Percentiles rank a stretch among this genome's conserved stretches.
phyloP scores from a whole-genome alignment of 169 alveolate genomes.

The Miamiensis avidus region DNA sequence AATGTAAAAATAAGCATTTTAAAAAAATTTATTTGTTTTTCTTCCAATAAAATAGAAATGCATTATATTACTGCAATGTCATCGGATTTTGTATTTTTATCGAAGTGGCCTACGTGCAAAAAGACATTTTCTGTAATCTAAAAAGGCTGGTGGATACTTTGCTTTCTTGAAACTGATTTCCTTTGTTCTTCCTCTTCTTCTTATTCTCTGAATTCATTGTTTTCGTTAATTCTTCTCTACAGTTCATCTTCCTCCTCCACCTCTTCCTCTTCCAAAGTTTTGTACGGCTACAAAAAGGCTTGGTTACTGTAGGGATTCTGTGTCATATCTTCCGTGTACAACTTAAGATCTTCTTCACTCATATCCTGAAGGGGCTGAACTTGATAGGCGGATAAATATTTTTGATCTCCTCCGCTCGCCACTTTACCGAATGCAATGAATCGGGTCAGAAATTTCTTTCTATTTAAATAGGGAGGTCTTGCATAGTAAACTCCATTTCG shows the following conservation, averaged over 20 bases:
- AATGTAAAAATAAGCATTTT: no score
- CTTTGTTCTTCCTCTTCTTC: not conserved
- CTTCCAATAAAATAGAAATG: not conserved
- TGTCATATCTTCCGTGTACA: conserved; percentile 11
- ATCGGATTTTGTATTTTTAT: not conserved
- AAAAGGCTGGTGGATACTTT: not conserved
- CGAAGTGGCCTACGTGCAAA: not conserved
- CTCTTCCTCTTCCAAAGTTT: not conserved
- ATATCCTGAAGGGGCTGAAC: not conserved
- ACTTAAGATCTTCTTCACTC: conserved; percentile 2
- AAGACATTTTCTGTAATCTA: not conserved
- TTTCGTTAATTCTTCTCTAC: not conserved
- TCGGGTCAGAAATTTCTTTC: not conserved
- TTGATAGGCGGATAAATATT: conserved; percentile 19
- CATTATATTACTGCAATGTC: not conserved
- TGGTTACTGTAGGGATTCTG: not conserved
- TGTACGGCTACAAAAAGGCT: not conserved
- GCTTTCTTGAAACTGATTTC: not conserved
- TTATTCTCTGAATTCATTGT: not conserved
- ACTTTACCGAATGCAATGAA: conserved; percentile 2
- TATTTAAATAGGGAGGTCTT: conserved; percentile 17
- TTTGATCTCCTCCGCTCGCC: not conserved
- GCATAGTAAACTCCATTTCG: not conserved
- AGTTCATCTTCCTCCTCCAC: not conserved
- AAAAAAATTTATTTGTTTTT: no score